Conservation (phyloP, 108 stramenopile genomes). For the Mediolabrus comicus region DNA sequence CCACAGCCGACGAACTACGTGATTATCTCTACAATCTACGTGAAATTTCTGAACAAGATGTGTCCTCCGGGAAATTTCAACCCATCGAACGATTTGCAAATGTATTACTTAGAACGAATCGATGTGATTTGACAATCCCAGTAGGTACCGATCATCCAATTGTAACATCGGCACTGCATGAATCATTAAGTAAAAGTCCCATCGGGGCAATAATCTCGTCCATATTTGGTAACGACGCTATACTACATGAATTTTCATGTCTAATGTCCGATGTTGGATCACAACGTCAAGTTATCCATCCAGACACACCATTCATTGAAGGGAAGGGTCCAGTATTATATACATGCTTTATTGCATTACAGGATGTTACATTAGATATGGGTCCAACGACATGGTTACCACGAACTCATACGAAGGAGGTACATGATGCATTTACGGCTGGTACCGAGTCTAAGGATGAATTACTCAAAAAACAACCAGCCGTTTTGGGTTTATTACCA, state of each 20-base stretch:
- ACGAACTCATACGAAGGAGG: conserved; percentile 55
- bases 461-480: conserved; percentile 47
- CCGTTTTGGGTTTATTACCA: conserved; percentile 63
- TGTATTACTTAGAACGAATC: conserved; percentile 72
- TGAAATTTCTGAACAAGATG: conserved; percentile 38
- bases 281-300: conserved; percentile 82
- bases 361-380: conserved; percentile 75
- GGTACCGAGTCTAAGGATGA: conserved; percentile 55
- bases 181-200: conserved; percentile 44
- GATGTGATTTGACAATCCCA: conserved; percentile 80
- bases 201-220: conserved; percentile 52
- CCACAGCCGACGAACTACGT: conserved; percentile 57
- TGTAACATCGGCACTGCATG: conserved; percentile 36
- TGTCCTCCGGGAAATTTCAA: conserved; percentile 41
- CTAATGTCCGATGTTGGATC: conserved; percentile 74
- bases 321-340: conserved; percentile 58
- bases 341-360: conserved; percentile 83
- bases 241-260: conserved; percentile 69
- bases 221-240: conserved; percentile 54
- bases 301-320: conserved; percentile 66
- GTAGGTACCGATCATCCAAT: conserved; percentile 41
- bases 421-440: conserved; percentile 61
- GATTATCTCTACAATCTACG: conserved; percentile 53
- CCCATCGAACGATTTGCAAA: conserved; percentile 72
- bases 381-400: conserved; percentile 84